Base-by-base conservation (phyloP, 768 basidiomycete genomes). In the Hericium rajendrae region DNA sequence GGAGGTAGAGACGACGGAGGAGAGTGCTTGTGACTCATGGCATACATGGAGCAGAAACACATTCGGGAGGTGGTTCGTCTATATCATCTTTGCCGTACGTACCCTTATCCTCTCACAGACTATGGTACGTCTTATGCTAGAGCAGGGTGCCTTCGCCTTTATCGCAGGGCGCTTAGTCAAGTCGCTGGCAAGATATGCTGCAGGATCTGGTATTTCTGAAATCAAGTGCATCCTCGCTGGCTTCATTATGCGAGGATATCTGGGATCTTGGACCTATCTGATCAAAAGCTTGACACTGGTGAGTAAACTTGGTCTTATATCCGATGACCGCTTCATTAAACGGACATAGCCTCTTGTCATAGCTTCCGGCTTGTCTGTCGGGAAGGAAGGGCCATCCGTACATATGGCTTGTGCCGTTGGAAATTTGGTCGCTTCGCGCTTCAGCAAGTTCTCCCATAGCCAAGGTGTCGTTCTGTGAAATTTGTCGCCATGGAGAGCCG, bases 221-320 rank as follows among this genome's bases (percentile, higher is more conserved):
- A 97, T 99, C 72, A 99, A 98, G 67, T 97, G 93, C 68, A 97
- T 98, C 64, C 75, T 99, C 32, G 91, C 91, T 9, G 97, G 97
- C 3, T 99, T 99, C 72, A 79, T 94, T 63, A 97, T 99, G 89
- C 86, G 97, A 69, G 93, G 94, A 0, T 99, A 88, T 71, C 78
- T 98, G 38, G 88, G 92, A 13, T 84, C 87, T 59, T 83, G 86
- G 68, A 98, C 97, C 1, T 87, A 97, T 62, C 77, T 86, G 59
- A 91, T 98, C 71, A 99, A 99, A 75, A 93, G 90, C 67, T 74
- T 99, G 39, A 93, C 94, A 6, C 72, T 99, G 65, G 97, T 95
- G 60, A 62, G 88, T 12, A 4, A 8, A 24, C 18, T 54, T 22
- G 48, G 28, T 53, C 53, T 48, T 16, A 38, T 22, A 20, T 48